Conservation (phyloP, 306 rosid species). For the Mucuna pruriens region DNA sequence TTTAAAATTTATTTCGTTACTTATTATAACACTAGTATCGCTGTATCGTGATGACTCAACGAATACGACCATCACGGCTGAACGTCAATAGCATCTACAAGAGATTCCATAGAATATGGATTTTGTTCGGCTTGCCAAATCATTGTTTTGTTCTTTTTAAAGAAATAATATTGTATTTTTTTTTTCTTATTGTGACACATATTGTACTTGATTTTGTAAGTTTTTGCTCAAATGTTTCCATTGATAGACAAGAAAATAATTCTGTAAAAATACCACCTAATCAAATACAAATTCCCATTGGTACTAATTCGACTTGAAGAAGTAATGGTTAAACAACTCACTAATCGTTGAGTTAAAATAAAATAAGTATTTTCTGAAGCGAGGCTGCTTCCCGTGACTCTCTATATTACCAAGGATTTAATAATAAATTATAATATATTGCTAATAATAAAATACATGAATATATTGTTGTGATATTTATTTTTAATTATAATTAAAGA, state of each 20-base stretch:
- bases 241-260: background rate
- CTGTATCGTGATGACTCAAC: background rate
- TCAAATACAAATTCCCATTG: slow-evolving; percentile 7
- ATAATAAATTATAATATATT: too few relatives aligned
- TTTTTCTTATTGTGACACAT: background rate
- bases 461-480: background rate
- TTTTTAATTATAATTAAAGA: too few relatives aligned
- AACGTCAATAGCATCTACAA: background rate
- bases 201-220: background rate
- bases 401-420: background rate
- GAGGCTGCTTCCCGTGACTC: background rate
- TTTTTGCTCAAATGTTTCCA: background rate
- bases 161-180: background rate
- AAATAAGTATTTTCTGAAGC: background rate
- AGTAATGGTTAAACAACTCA: slow-evolving; percentile 15
- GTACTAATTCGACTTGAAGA: background rate
- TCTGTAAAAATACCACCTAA: background rate
- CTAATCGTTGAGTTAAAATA: background rate
- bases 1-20: too few relatives aligned
- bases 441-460: background rate
- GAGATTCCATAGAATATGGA: background rate
- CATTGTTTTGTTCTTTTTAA: background rate
- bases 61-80: background rate
- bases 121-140: background rate
- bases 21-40: too few relatives aligned